phyloP scores from a whole-genome alignment of 768 basidiomycete genomes.

The Hygrocybe punicea region DNA sequence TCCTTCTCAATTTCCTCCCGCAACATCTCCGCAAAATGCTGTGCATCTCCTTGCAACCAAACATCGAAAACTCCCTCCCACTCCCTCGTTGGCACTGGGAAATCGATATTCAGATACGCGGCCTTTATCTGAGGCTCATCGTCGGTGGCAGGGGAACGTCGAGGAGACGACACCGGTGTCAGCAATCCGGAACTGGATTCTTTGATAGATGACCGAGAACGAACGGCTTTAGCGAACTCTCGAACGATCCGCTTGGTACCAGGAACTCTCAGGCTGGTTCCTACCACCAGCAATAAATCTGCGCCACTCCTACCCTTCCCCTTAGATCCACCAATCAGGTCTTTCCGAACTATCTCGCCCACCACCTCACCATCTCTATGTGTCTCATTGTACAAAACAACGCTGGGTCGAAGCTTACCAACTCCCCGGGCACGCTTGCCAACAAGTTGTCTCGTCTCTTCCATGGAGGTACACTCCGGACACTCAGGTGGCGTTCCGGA shows the following conservation, averaged over 20 bases:
- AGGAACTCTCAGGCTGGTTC: conserved; percentile 84
- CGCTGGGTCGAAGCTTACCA: conserved; percentile 78
- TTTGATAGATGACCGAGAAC: conserved; percentile 44
- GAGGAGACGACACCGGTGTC: conserved; percentile 49
- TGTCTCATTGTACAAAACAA: conserved; percentile 86
- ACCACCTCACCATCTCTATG: conserved; percentile 87
- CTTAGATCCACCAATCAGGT: conserved; percentile 67
- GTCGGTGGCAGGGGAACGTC: conserved; percentile 42
- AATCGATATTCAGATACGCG: conserved; percentile 83
- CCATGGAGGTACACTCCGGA: conserved; percentile 70
- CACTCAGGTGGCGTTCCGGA: conserved; percentile 69
- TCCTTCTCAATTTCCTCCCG: conserved; percentile 57
- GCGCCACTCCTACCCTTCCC: conserved; percentile 69
- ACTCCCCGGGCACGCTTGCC: conserved; percentile 79
- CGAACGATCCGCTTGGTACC: conserved; percentile 90
- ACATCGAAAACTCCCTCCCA: conserved; percentile 90
- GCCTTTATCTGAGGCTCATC: conserved; percentile 58
- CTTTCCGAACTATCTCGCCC: conserved; percentile 77
- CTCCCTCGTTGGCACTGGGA: conserved; percentile 77
- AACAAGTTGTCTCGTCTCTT: conserved; percentile 64
- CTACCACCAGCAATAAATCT: conserved; percentile 84
- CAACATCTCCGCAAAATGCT: conserved; percentile 65
- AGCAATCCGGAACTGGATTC: conserved; percentile 32
- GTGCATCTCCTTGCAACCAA: conserved; percentile 87
- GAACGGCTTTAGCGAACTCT: conserved; percentile 79